Evolutionary conservation across 1,284 basidiomycete species (phyloP).

Genomic region (Sporisorium reilianum): DNA sequence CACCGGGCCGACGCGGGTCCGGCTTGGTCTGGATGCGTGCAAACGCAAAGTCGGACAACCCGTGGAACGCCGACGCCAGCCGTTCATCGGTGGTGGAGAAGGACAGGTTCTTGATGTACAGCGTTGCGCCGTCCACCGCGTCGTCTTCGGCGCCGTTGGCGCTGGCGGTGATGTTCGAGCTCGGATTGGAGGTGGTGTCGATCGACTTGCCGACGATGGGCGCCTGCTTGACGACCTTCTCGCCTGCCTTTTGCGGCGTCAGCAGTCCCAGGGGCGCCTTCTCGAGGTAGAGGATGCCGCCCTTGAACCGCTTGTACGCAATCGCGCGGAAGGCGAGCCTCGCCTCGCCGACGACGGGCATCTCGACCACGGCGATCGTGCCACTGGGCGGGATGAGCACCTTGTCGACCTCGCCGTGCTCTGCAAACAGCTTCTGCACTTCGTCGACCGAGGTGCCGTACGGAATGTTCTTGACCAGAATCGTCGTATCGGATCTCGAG

Average conservation of each 20-base stretch:
- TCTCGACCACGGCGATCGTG: constrained; percentile 93
- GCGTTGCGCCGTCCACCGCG: constrained; percentile 80
- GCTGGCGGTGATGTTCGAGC: constrained; percentile 4
- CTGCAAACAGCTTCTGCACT: constrained; percentile 82
- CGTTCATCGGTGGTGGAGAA: constrained; percentile 87
- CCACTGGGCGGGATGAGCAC: constrained; percentile 91
- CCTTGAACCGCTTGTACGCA: constrained; percentile 88
- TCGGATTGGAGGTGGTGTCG: constrained; percentile 20
- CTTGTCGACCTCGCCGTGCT: constrained; percentile 80
- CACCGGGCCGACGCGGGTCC: constrained; percentile 73
- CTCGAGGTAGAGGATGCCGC: constrained; percentile 90
- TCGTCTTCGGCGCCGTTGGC: constrained; percentile 29
- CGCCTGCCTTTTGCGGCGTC: constrained; percentile 22
- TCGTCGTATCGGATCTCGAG: constrained; percentile 75
- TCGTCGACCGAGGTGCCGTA: constrained; percentile 84
- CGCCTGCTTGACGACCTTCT: constrained; percentile 47
- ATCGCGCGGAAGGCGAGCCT: constrained; percentile 78
- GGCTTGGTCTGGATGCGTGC: constrained; percentile 91
- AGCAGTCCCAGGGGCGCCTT: constrained; percentile 83
- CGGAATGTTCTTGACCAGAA: constrained; percentile 97
- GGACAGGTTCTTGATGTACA: constrained; percentile 94
- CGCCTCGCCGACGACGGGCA: constrained; percentile 73
- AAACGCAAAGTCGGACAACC: constrained; percentile 85
- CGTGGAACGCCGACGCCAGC: constrained; percentile 79
- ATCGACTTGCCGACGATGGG: constrained; percentile 49